phyloP scores from a whole-genome alignment of 495 filamentous ascomycete genomes.

The Aspergillus avenaceus region DNA sequence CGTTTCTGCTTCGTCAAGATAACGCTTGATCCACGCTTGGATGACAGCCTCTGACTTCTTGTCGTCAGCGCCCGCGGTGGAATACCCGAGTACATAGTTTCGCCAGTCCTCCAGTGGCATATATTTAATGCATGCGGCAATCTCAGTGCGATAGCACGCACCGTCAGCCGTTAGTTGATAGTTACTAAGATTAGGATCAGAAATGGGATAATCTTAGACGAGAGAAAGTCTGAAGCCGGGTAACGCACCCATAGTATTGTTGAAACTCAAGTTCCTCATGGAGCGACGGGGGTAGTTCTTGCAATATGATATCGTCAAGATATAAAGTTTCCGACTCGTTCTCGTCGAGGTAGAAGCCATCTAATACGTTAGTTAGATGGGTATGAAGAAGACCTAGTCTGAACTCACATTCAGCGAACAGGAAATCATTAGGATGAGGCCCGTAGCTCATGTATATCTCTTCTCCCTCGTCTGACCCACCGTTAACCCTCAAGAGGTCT shows the following conservation, averaged over 20 bases:
- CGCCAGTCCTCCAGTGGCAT: conserved; percentile 44
- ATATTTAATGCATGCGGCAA: conserved; percentile 55
- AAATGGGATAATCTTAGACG: conserved; percentile 3
- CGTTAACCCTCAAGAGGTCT: background rate
- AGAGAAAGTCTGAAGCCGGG: background rate
- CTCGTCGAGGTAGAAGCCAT: conserved; percentile 69
- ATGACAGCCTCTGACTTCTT: conserved; percentile 32
- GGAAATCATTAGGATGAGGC: conserved; percentile 72
- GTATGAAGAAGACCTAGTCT: background rate
- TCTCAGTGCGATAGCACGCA: conserved; percentile 68
- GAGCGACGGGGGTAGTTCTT: conserved; percentile 40
- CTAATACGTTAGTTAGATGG: conserved; percentile 24
- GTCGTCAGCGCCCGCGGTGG: conserved; percentile 28
- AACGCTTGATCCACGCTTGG: conserved; percentile 34
- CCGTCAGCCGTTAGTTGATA: conserved; percentile 59
- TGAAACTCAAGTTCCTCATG: conserved; percentile 48
- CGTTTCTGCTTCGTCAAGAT: conserved; percentile 32
- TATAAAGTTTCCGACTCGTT: conserved; percentile 64
- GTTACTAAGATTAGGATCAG: conserved; percentile 32
- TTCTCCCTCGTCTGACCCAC: conserved; percentile 48
- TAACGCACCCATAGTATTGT: conserved; percentile 57
- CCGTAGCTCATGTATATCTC: conserved; percentile 83
- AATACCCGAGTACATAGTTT: conserved; percentile 40
- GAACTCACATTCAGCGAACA: conserved; percentile 66
- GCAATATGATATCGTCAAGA: conserved; percentile 66